Conservation (phyloP, 495 filamentous ascomycete species). For the Tuber calosporum region DNA sequence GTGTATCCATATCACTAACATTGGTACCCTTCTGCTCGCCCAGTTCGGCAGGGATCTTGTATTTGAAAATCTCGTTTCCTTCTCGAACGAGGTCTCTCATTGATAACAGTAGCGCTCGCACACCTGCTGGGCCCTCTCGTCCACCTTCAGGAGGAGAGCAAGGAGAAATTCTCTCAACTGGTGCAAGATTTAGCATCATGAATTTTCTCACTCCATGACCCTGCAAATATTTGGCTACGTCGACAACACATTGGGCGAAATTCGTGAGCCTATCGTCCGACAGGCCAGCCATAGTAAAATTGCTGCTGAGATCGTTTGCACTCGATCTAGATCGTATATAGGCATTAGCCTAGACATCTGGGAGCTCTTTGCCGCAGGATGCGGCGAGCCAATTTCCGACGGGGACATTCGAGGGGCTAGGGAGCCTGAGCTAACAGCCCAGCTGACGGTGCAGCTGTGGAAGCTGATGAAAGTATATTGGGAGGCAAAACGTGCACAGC, state of each 20-base stretch:
- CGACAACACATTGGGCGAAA: constrained; percentile 60
- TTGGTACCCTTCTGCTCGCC: constrained; percentile 45
- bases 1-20: constrained; percentile 59
- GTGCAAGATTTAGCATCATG: constrained; percentile 59
- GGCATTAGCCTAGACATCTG: constrained; percentile 60
- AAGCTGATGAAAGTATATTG: constrained; percentile 52
- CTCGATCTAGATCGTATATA: constrained; percentile 73
- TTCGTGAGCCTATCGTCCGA: constrained; percentile 54
- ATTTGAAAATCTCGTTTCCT: constrained; percentile 56
- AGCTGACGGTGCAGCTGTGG: constrained; percentile 67
- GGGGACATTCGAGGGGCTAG: constrained; percentile 51
- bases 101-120: constrained; percentile 52
- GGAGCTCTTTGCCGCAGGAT: constrained; percentile 58
- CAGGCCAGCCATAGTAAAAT: constrained; percentile 57
- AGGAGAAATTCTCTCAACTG: constrained; percentile 56
- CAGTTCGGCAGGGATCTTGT: constrained; percentile 53
- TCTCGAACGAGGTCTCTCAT: constrained; percentile 57
- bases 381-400: constrained; percentile 47
- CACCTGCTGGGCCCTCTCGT: constrained; percentile 47
- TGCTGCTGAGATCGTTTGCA: constrained; percentile 64
- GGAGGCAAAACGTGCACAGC: constrained; percentile 60
- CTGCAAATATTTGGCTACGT: constrained; percentile 55
- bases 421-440: constrained; percentile 63
- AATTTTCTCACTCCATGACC: constrained; percentile 59
- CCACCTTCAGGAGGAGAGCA: constrained; percentile 54